Percentiles rank a stretch among this genome's conserved stretches.
Conservation (phyloP, 2,329 filamentous ascomycete species). For the Claviceps purpurea region DNA sequence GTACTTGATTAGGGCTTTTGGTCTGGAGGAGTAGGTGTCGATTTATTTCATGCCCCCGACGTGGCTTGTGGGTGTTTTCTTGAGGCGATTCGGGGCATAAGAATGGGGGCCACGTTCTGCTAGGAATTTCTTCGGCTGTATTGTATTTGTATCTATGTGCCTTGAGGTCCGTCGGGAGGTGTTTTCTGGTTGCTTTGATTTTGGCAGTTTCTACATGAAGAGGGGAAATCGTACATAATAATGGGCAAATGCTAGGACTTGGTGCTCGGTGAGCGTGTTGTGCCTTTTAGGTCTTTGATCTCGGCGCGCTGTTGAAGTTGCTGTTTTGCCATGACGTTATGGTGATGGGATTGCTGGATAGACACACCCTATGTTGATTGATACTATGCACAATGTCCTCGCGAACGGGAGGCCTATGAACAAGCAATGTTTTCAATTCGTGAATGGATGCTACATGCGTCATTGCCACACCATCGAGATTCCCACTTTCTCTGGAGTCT, state of each 20-base stretch:
- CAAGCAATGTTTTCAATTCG: no score
- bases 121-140: not conserved
- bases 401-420: no score
- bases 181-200: constrained; percentile 3
- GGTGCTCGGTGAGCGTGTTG: not conserved
- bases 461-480: no score
- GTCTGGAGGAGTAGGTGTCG: not conserved
- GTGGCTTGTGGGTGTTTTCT: not conserved
- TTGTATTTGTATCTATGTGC: not conserved
- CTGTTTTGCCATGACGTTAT: not conserved
- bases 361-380: no score
- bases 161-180: constrained; percentile 1
- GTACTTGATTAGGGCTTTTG: not conserved
- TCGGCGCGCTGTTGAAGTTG: not conserved
- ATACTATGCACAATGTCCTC: no score
- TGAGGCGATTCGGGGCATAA: not conserved
- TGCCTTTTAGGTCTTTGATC: no score
- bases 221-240: constrained; percentile 2
- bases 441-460: no score
- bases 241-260: not conserved
- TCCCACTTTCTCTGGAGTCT: no score
- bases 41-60: not conserved
- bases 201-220: not conserved
- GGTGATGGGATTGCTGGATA: not conserved
- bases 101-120: not conserved